Evolutionary conservation across 2,329 filamentous ascomycete species (phyloP).

Genomic region (Colletotrichum costaricense): DNA sequence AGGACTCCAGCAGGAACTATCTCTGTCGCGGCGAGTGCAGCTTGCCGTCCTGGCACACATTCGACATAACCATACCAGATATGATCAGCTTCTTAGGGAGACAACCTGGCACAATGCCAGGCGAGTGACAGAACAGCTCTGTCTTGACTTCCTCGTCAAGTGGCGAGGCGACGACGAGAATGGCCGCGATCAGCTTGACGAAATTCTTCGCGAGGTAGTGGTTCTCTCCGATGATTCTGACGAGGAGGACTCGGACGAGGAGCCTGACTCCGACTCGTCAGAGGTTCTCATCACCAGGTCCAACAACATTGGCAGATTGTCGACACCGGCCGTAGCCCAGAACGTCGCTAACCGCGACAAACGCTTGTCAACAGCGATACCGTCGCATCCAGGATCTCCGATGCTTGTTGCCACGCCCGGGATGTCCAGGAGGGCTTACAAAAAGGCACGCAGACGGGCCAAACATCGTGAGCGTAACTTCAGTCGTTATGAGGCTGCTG

Average conservation of each 20-base stretch:
- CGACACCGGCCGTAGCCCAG: constrained; percentile 7
- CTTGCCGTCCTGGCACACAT: constrained; percentile 75
- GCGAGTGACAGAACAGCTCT: constrained; percentile 69
- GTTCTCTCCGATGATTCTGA: constrained; percentile 70
- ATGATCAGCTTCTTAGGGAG: constrained; percentile 70
- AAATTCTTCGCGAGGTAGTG: constrained; percentile 74
- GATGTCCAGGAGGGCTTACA: constrained; percentile 12
- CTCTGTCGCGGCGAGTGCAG: constrained; percentile 71
- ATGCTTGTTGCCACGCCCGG: constrained; percentile 9
- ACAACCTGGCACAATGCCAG: constrained; percentile 69
- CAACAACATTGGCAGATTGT: constrained; percentile 1
- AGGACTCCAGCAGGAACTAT: constrained; percentile 65
- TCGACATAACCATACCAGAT: constrained; percentile 73
- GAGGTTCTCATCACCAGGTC: constrained; percentile 38
- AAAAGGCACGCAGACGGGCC: constrained; percentile 21
- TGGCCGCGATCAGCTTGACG: constrained; percentile 74
- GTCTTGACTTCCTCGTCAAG: constrained; percentile 75
- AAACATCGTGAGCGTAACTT: constrained; percentile 33
- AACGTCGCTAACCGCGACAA: constrained; percentile 2
- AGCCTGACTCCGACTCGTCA: constrained; percentile 46
- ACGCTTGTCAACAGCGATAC: constrained; percentile 20
- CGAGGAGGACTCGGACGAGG: constrained; percentile 49
- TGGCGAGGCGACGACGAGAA: constrained; percentile 79
- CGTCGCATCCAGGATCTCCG: constrained; percentile 27
- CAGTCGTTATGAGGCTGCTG: constrained; percentile 33